Conservation (phyloP, 768 basidiomycete genomes). For the Pleurotus eryngii region DNA sequence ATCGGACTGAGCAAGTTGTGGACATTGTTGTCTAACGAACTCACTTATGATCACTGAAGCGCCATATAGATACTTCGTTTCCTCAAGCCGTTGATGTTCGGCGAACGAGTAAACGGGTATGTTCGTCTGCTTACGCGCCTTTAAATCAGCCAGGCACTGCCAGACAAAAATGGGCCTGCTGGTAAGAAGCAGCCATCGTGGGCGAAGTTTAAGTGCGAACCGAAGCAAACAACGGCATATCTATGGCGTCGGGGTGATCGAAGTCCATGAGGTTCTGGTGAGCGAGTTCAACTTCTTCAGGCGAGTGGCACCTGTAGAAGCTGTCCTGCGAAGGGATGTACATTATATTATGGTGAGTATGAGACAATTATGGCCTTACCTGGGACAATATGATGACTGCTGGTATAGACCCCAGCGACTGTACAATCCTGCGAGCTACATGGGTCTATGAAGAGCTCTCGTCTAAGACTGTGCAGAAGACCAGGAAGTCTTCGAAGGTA, state of each 20-base stretch:
- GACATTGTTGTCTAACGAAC: conserved; percentile 10
- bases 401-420: conserved; percentile 77
- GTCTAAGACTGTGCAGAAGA: background rate
- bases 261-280: conserved; percentile 80
- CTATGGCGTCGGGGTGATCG: conserved; percentile 91
- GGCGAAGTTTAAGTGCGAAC: conserved; percentile 37
- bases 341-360: background rate
- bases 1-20: no score
- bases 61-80: conserved; percentile 88
- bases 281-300: conserved; percentile 80
- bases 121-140: conserved; percentile 77
- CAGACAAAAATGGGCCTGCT: no score
- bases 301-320: conserved; percentile 82
- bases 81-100: conserved; percentile 77
- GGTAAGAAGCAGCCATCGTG: no score
- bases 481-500: background rate
- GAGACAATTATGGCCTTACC: conserved; percentile 33
- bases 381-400: conserved; percentile 91
- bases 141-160: conserved; percentile 84
- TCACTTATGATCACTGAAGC: conserved; percentile 86
- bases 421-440: conserved; percentile 80
- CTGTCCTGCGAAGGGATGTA: conserved; percentile 61
- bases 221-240: conserved; percentile 81
- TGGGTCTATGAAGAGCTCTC: conserved; percentile 53
- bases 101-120: conserved; percentile 95